phyloP scores from a whole-genome alignment of 805 yeast genomes.

The Priceomyces carsonii region DNA sequence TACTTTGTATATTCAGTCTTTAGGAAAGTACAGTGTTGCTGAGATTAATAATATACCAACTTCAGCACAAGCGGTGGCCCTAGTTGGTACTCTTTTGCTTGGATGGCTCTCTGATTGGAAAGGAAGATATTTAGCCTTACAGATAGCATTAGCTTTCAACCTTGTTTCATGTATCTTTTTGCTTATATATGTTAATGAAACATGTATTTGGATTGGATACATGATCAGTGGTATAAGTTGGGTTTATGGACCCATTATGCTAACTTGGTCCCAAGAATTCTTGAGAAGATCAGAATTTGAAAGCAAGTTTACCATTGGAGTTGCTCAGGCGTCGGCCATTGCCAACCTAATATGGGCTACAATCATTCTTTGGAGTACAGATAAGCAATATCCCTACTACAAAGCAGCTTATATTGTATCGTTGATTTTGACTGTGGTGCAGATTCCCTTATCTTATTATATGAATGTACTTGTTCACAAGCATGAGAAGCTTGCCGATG shows the following conservation, averaged over 20 bases:
- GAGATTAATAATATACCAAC: conserved; percentile 32
- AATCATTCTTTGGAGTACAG: conserved; percentile 8
- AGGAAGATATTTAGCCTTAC: conserved; percentile 6
- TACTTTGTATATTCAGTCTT: conserved; percentile 28
- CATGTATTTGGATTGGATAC: conserved; percentile 7
- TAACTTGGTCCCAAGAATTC: conserved; percentile 8
- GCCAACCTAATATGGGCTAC: conserved; percentile 9
- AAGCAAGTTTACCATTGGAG: conserved; percentile 5
- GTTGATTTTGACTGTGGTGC: conserved; percentile 5
- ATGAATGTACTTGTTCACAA: conserved; percentile 3
- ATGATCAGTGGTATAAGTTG: conserved; percentile 8
- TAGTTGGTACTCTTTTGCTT: conserved; percentile 3
- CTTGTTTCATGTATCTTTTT: conserved; percentile 7
- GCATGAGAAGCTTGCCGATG: conserved; percentile 5
- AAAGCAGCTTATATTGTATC: conserved; percentile 7
- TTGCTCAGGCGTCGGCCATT: conserved; percentile 7
- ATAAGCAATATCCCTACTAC: conserved; percentile 7
- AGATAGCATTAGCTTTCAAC: conserved; percentile 6
- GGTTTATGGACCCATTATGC: conserved; percentile 8
- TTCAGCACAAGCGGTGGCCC: conserved; percentile 12
- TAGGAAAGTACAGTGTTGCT: conserved; percentile 19
- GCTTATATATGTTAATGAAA: conserved; percentile 4
- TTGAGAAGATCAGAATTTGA: conserved; percentile 8
- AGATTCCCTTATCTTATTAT: conserved; percentile 5
- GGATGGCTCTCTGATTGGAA: conserved; percentile 9